Evolutionary conservation across 305 asterid species (phyloP), one percentile per base, ranked within the genome.

Genomic region (Fraxinus sp.): DNA sequence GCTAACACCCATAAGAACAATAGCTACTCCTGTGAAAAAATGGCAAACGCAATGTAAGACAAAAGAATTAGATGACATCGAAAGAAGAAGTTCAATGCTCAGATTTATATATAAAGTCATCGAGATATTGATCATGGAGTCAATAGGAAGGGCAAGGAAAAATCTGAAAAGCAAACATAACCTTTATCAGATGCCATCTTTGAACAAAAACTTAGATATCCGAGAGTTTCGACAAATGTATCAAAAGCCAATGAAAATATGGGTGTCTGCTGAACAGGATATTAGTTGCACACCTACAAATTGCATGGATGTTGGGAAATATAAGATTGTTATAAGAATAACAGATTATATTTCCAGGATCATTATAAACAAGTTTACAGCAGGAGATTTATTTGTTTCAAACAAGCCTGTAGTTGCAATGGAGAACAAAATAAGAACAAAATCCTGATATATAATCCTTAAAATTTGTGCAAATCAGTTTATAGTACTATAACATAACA

Each of bases 1-100:
- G 59, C 98, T 91, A 33, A 93, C 98, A 70, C 99, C 99, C 98
- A 96, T 93, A 32, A 96, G 62, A 80, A 96, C 98, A 82, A 94
- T 78, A 81, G 93, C 94, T 26, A 76, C 83, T 81, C 98, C 99
- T 94, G 92, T 59, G 46, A 81, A 76, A 59, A 44, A 78, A 24
- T 55, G 83, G n/a, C 80, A 78, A 22, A 75, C 22, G 57, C 41
- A 74, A 55, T 39, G 78, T 59, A 49, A 52, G 80, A 37, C 16
- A 76, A 62, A 83, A 72, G 8, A 22, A 78, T 26, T n/a, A 77
- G 16, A 26, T 41, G 41, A 46, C 20, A 73, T 37, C 72, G 44
- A 24, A 78, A 36, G 37, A 78, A 36, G 37, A 30, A 52, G 46
- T 11, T 44, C 4, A 79, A 36, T 1, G 71, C 26, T 62, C 11